These are phyloP conservation scores for Dictyostelium brefeldianum DNA, from an alignment of 78 protist genomes.

Conservation along the genomic window DNA sequence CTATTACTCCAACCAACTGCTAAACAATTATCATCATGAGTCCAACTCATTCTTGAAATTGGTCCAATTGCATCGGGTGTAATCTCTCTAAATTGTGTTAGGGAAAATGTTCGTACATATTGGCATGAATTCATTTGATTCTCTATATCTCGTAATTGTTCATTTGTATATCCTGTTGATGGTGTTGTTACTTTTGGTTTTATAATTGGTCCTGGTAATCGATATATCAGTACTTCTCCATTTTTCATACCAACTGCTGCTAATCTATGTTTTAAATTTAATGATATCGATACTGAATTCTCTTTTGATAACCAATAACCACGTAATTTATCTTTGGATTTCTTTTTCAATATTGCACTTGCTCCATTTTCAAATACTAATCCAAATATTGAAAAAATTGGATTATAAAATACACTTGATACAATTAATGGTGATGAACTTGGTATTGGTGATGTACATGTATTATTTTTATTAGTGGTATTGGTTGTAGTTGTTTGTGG, in stretches of 20 bases:
- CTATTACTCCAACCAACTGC: constrained; percentile 85
- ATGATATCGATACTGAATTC: constrained; percentile 43
- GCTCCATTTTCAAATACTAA: constrained; percentile 57
- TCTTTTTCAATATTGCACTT: constrained; percentile 56
- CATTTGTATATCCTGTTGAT: not conserved
- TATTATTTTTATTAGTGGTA: not conserved
- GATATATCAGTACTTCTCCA: constrained; percentile 72
- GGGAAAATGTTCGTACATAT: constrained; percentile 58
- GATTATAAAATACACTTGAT: constrained; percentile 35
- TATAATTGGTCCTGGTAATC: constrained; percentile 68
- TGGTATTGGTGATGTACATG: not conserved
- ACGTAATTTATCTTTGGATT: constrained; percentile 47
- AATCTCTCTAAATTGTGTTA: constrained; percentile 65
- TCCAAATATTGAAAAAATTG: constrained; percentile 51
- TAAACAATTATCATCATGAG: constrained; percentile 67
- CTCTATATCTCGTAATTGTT: not conserved
- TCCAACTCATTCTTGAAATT: constrained; percentile 76
- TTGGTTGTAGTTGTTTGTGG: no score
- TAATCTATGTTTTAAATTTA: constrained; percentile 55
- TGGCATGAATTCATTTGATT: constrained; percentile 18
- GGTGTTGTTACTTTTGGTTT: not conserved
- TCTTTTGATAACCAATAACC: constrained; percentile 48
- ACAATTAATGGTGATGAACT: constrained; percentile 28
- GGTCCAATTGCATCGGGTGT: constrained; percentile 80
- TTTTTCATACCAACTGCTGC: constrained; percentile 79